Evolutionary conservation across 805 yeast species (phyloP).

Genomic region (Sugiyamaella qingdaonensis): DNA sequence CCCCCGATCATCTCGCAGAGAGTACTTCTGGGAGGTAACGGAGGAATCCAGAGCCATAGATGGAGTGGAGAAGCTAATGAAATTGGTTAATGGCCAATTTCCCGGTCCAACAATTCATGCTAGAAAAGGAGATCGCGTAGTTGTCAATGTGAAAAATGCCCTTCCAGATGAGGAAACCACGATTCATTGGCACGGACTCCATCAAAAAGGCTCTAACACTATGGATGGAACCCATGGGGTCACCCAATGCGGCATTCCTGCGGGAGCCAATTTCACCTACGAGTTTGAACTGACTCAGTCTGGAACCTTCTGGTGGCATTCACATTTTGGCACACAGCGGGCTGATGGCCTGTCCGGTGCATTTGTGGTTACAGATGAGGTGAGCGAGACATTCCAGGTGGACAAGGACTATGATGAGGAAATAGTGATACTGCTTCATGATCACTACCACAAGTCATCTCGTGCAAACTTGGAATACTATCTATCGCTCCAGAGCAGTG

Average conservation of each 20-base stretch:
- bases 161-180: constrained; percentile 40
- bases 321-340: constrained; percentile 45
- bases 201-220: constrained; percentile 43
- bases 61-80: constrained; percentile 29
- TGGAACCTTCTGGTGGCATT: constrained; percentile 56
- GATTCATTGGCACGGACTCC: constrained; percentile 52
- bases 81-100: constrained; percentile 40
- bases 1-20: neutral
- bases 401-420: constrained; percentile 29
- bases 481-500: constrained; percentile 38
- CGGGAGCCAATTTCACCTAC: constrained; percentile 41
- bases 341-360: constrained; percentile 49
- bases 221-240: constrained; percentile 51
- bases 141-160: constrained; percentile 34
- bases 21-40: neutral
- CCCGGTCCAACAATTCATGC: constrained; percentile 47
- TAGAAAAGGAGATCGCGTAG: constrained; percentile 33
- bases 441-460: constrained; percentile 37
- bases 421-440: constrained; percentile 37
- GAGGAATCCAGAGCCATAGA: constrained; percentile 9
- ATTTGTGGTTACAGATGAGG: constrained; percentile 33
- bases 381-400: constrained; percentile 20
- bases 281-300: constrained; percentile 38
- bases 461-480: constrained; percentile 35
- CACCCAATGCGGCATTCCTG: constrained; percentile 48